Evolutionary conservation across 2,329 filamentous ascomycete species (phyloP), one percentile per base, ranked within the genome.

Genomic region (Aspergillus quadrilineatus): DNA sequence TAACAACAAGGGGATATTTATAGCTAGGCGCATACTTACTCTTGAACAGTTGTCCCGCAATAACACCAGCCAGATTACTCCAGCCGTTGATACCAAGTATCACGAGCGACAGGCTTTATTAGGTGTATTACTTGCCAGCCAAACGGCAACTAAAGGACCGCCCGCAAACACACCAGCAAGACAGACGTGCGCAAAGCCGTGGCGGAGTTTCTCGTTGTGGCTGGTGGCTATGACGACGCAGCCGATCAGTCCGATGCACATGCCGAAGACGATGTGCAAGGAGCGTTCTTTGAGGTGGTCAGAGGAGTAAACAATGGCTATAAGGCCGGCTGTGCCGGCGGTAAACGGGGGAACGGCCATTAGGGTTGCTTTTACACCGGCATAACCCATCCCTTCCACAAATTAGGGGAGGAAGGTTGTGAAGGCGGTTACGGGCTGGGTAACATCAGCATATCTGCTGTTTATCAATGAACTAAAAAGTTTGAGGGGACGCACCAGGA

Each of bases 181-280:
- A 39, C 57, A 59, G 17, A 59, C 50, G 42, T 59, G 57, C n/a
- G 57, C 53, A 28, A 59, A 59, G 7, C 57, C 57, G 29, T 59
- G 56, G 12, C 57, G 47, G 4, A 59, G 32, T 45, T 52, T 45
- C 6, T 49, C 42, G 30, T 46, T 53, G 10, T 29, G 14, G 2
- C 48, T 56, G 4, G 53, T 59, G 0, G 57, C 57, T 53, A 59
- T 59, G 6, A 59, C 57, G 2, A 59, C n/a, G 22, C 57, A 59
- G 15, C 57, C 57, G 15, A 59, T 43, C 17, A 59, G 34, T 3
- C 53, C 57, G 14, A 59, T 43, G 17, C 37, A 28, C 57, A 59
- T 59, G 2, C 57, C 57, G 39, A 56, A 56, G 34, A 55, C 53
- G 39, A 49, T 59, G 45, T 59, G 57, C 10, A 56, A 48, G 10